A percentile compares a stretch with the other conserved stretches of the same genome.
Evolutionary conservation across 2,329 filamentous ascomycete species (phyloP).

Genomic region (Penicillium sclerotiorum): DNA sequence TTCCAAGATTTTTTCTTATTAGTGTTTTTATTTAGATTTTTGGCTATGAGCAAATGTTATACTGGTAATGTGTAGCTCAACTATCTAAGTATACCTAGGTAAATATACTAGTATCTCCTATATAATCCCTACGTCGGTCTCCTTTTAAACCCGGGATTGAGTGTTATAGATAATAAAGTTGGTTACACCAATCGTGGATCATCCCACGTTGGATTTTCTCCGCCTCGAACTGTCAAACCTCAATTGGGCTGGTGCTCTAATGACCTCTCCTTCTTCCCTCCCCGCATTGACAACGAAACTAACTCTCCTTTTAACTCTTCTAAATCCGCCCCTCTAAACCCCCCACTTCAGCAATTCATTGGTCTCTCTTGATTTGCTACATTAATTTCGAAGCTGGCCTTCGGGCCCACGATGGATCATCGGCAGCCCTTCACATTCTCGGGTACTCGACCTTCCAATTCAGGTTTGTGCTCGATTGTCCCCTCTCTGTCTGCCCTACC

Average conservation of each 20-base stretch:
- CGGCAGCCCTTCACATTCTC: slow-evolving; percentile 21
- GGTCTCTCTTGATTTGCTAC: slow-evolving; percentile 8
- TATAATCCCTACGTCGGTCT: too few species aligned
- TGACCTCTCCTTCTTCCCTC: not conserved
- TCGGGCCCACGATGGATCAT: slow-evolving; percentile 28
- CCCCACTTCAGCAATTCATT: slow-evolving; percentile 16
- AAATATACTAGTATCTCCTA: too few species aligned
- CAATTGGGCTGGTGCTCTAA: slow-evolving; percentile 22
- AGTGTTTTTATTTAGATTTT: not conserved
- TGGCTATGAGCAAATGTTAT: not conserved
- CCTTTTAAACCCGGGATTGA: too few species aligned
- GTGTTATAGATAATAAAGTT: not conserved
- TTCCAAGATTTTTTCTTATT: too few species aligned
- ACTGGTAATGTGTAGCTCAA: not conserved
- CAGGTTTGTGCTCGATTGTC: slow-evolving; percentile 27
- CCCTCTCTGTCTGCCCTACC: not conserved
- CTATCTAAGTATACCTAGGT: too few species aligned
- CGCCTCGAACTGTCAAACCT: not conserved
- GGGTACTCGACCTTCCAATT: slow-evolving; percentile 22
- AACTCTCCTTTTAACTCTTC: slow-evolving; percentile 23
- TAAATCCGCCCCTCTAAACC: slow-evolving; percentile 18
- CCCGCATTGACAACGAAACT: slow-evolving; percentile 23
- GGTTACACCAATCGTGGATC: slow-evolving; percentile 22
- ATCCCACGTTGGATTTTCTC: not conserved
- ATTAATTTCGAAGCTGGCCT: slow-evolving; percentile 14